A percentile compares a stretch with the other conserved stretches of the same genome.
phyloP scores from a whole-genome alignment of 495 filamentous ascomycete genomes.

The Penicillium psychrofluorescens region DNA sequence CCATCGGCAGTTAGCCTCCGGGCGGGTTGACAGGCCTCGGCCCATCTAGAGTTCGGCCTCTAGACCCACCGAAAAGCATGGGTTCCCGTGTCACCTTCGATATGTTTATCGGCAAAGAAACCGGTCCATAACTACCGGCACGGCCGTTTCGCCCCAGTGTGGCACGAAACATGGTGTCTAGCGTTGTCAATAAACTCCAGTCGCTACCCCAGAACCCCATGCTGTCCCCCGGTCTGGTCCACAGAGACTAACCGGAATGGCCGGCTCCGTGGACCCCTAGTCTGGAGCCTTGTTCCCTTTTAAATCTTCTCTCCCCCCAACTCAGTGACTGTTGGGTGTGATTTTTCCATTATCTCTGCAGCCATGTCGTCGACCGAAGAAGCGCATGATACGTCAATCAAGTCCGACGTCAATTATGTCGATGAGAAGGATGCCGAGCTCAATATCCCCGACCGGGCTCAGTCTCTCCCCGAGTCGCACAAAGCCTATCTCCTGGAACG shows the following conservation, averaged over 20 bases:
- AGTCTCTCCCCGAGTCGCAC: constrained; percentile 25
- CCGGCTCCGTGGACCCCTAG: neutral
- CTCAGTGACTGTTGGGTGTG: neutral
- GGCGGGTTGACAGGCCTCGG: too few species aligned
- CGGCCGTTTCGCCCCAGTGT: neutral
- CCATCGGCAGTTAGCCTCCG: too few species aligned
- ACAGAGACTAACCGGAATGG: neutral
- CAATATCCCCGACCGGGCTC: constrained; percentile 3
- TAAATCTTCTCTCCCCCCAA: neutral
- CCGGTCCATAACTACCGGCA: constrained; percentile 2
- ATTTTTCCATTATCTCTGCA: neutral
- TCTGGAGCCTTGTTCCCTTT: neutral
- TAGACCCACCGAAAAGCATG: too few species aligned
- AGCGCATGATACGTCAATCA: neutral
- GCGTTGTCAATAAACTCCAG: neutral
- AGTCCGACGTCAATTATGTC: constrained; percentile 13
- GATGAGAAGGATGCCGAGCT: constrained; percentile 17
- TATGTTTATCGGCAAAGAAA: too few species aligned
- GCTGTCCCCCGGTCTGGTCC: neutral
- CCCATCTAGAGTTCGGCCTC: too few species aligned
- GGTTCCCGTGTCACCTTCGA: too few species aligned
- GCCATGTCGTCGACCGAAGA: neutral
- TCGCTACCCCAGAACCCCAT: neutral
- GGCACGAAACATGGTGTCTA: neutral
- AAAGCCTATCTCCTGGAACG: constrained; percentile 40